Percentiles rank a stretch among this genome's conserved stretches.
phyloP scores from a whole-genome alignment of 768 basidiomycete genomes.

The Rhodotorula babjevae region DNA sequence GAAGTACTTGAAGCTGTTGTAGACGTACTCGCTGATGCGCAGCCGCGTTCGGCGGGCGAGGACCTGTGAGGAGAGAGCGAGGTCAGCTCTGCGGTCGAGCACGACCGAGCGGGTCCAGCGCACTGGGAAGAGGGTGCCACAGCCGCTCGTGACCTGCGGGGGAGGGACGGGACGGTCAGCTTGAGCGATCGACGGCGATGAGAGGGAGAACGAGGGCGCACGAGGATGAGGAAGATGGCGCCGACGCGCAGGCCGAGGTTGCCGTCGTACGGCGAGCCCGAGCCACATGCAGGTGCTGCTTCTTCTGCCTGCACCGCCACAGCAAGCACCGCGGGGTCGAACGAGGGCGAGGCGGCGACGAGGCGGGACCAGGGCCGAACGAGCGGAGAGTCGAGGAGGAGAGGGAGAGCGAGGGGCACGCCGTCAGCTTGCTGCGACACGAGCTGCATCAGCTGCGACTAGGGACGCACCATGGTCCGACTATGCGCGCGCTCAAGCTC shows the following conservation, averaged over 20 bases:
- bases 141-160: neutral
- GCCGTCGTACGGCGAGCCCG: conserved; percentile 3
- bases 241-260: neutral
- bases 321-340: neutral
- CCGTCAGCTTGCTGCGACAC: neutral
- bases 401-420: neutral
- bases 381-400: neutral
- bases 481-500: too few relatives aligned
- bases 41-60: neutral
- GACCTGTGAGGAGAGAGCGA: neutral
- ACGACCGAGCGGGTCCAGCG: neutral
- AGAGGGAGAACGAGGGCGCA: neutral
- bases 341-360: too few relatives aligned
- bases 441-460: too few relatives aligned
- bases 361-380: too few relatives aligned
- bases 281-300: neutral
- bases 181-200: neutral
- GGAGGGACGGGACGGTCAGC: neutral
- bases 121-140: conserved; percentile 24
- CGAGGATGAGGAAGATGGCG: conserved; percentile 38
- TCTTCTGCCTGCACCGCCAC: neutral
- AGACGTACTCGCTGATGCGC: conserved; percentile 6
- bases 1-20: conserved; percentile 17
- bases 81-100: neutral
- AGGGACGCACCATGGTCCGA: too few relatives aligned